Percentiles rank a stretch among this genome's conserved stretches.
phyloP scores from a whole-genome alignment of 192 early-diverging fungal genomes.

The Spizellomyces sp. region DNA sequence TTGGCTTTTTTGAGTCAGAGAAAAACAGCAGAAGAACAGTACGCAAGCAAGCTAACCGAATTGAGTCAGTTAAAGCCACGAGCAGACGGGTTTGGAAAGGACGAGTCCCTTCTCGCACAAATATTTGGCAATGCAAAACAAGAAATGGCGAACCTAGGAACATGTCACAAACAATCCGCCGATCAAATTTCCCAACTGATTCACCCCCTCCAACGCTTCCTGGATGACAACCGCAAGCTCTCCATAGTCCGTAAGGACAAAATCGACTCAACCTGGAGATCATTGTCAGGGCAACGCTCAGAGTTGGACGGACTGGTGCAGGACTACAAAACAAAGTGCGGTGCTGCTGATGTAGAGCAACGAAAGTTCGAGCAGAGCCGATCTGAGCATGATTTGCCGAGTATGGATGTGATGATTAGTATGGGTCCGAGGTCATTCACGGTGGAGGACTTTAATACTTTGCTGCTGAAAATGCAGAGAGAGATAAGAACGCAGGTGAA shows the following conservation, averaged over 20 bases:
- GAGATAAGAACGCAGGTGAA: slow-evolving; percentile 36
- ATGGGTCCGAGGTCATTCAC: slow-evolving; percentile 35
- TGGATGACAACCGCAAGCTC: slow-evolving; percentile 33
- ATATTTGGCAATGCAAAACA: slow-evolving; percentile 10
- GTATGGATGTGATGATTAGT: slow-evolving; percentile 36
- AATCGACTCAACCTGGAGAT: slow-evolving; percentile 32
- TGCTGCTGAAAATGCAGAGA: slow-evolving; percentile 40
- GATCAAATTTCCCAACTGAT: slow-evolving; percentile 21
- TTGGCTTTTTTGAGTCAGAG: neutral
- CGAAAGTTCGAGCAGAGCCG: slow-evolving; percentile 22
- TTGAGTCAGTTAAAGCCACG: slow-evolving; percentile 11
- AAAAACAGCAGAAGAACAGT: slow-evolving; percentile 39
- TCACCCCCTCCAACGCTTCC: slow-evolving; percentile 21
- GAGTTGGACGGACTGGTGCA: slow-evolving; percentile 25
- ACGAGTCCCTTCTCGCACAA: slow-evolving; percentile 31
- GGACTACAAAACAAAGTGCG: slow-evolving; percentile 30
- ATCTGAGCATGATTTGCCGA: slow-evolving; percentile 1
- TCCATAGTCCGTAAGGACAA: slow-evolving; percentile 31
- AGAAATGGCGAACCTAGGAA: slow-evolving; percentile 35
- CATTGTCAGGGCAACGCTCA: slow-evolving; percentile 10
- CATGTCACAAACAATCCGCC: slow-evolving; percentile 36
- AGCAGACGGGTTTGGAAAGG: slow-evolving; percentile 24
- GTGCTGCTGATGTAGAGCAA: slow-evolving; percentile 27
- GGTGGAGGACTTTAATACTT: slow-evolving; percentile 44
- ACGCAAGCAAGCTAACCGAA: slow-evolving; percentile 40